Evolutionary conservation across 495 filamentous ascomycete species (phyloP).

Genomic region (Tetracladium marchalianum): DNA sequence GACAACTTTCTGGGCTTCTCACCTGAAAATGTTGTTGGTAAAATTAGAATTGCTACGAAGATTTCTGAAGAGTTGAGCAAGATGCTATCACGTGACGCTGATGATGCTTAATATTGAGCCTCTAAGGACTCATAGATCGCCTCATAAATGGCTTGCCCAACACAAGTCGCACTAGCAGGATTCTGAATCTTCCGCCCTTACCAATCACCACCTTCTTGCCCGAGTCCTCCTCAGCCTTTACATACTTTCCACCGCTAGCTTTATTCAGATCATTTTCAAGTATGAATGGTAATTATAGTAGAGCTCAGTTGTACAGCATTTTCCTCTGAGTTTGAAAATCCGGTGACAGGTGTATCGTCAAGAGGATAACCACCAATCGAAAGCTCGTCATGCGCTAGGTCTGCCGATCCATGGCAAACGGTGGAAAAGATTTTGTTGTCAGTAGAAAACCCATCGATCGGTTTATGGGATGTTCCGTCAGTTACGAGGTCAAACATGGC

Average conservation of each 20-base stretch:
- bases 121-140: constrained; percentile 2
- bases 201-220: constrained; percentile 45
- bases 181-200: constrained; percentile 54
- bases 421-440: constrained; percentile 53
- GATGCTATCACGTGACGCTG: too few relatives aligned
- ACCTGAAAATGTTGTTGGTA: too few relatives aligned
- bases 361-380: constrained; percentile 41
- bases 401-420: constrained; percentile 62
- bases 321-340: constrained; percentile 61
- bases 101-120: too few relatives aligned
- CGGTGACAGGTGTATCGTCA: constrained; percentile 48
- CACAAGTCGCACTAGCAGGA: constrained; percentile 49
- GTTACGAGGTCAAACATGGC: constrained; percentile 61
- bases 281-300: constrained; percentile 52
- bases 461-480: constrained; percentile 37
- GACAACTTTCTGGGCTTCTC: too few relatives aligned
- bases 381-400: constrained; percentile 46
- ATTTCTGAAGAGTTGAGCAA: too few relatives aligned
- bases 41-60: too few relatives aligned
- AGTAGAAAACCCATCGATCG: constrained; percentile 51
- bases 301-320: constrained; percentile 32
- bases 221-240: constrained; percentile 48
- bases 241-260: constrained; percentile 36
- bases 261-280: constrained; percentile 47
- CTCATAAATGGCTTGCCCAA: constrained; percentile 27